Conservation (phyloP, 2,329 filamentous ascomycete genomes). For the Sordariomycetes sp. region DNA sequence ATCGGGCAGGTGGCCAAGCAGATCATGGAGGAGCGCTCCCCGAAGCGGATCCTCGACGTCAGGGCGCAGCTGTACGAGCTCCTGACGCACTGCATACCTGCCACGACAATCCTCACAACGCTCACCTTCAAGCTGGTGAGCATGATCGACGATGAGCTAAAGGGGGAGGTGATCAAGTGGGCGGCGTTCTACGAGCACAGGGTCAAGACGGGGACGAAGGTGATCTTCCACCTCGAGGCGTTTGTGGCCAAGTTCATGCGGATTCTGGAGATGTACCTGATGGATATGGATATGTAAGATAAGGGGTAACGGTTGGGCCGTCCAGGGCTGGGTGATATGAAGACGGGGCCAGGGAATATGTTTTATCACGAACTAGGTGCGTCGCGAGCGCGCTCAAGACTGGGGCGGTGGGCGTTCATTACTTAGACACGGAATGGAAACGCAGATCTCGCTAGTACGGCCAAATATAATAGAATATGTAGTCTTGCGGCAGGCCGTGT, state of each 20-base stretch:
- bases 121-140: conserved; percentile 87
- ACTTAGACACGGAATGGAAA: too few relatives aligned
- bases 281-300: conserved; percentile 67
- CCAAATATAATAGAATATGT: too few relatives aligned
- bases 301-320: background rate
- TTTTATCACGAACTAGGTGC: background rate
- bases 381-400: background rate
- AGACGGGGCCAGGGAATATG: background rate
- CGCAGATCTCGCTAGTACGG: too few relatives aligned
- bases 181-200: conserved; percentile 95
- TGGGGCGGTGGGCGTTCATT: background rate
- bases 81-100: conserved; percentile 91
- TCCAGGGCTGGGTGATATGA: background rate
- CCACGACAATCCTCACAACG: conserved; percentile 88
- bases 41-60: conserved; percentile 75
- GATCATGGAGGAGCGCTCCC: conserved; percentile 88
- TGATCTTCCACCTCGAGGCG: conserved; percentile 95
- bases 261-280: conserved; percentile 80
- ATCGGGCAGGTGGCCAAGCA: conserved; percentile 85
- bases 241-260: conserved; percentile 99
- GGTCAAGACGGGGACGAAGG: conserved; percentile 83
- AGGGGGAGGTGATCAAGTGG: conserved; percentile 90
- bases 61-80: conserved; percentile 94
- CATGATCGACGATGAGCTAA: conserved; percentile 78
- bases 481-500: too few relatives aligned